Conservation (phyloP, 257 asterid species). For the Pogostemon cablin region DNA sequence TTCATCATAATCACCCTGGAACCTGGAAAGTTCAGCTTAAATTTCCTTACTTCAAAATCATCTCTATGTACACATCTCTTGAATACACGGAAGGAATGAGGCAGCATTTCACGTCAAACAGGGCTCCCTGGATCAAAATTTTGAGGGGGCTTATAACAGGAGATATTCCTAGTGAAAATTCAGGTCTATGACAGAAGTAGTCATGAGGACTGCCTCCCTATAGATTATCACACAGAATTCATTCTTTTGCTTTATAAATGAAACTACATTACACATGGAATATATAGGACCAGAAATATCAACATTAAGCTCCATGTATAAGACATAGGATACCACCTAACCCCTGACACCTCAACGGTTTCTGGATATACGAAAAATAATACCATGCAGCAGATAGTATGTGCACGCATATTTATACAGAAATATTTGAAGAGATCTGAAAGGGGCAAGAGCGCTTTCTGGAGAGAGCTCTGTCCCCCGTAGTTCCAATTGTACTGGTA, state of each 20-base stretch:
- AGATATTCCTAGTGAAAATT: slow-evolving; percentile 8
- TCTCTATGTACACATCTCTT: too few relatives aligned
- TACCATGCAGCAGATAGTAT: slow-evolving; percentile 2
- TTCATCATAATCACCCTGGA: too few relatives aligned
- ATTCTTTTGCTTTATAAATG: neutral
- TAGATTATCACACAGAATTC: neutral
- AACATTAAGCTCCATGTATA: neutral
- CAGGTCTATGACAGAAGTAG: neutral
- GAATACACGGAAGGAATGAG: too few relatives aligned
- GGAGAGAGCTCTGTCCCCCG: neutral
- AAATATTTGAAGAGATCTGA: neutral
- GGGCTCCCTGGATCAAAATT: neutral
- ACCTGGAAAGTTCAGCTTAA: too few relatives aligned
- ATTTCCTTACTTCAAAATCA: too few relatives aligned
- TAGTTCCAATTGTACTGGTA: slow-evolving; percentile 16
- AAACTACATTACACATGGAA: neutral
- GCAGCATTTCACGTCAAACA: neutral
- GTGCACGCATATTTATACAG: neutral
- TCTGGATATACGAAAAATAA: neutral
- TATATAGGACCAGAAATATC: neutral
- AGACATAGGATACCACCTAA: neutral
- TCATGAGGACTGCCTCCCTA: neutral
- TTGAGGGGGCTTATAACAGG: neutral
- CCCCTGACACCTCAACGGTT: neutral
- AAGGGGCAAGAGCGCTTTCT: slow-evolving; percentile 25